Evolutionary conservation across 2,329 filamentous ascomycete genomes (phyloP), one percentile per base, ranked within the genome.

Genomic region (Ustilaginoidea virens): DNA sequence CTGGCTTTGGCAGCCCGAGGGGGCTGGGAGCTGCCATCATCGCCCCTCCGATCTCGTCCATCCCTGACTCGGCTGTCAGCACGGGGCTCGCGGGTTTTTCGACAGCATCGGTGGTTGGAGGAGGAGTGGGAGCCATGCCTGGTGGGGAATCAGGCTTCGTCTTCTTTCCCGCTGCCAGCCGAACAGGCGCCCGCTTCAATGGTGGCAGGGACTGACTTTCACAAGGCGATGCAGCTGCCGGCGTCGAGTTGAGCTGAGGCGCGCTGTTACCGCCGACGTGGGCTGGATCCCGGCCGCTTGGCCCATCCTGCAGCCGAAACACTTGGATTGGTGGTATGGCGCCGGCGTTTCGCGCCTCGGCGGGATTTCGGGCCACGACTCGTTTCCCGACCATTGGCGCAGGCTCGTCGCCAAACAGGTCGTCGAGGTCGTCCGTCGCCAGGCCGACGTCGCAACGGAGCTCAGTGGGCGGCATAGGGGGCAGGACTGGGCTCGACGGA

Each of bases 401-500:
- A 2, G 59, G 53, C 10, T 71, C 64, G 15, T 80, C 71, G 21
- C 76, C 76, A 34, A 82, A 69, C 5, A 74, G 60, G 16, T 78
- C 73, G n/a, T 78, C 68, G 11, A 78, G 49, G 5, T 73, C 69
- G n/a, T 78, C 79, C 46, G 80, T 90, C 68, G 86, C 80, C 44
- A 92, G 92, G 2, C 80, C 81, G 10, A 81, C 86, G 46, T 92
- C 82, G 6, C 63, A 62, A 37, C 75, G 62, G 5, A 66, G 64
- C 29, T 74, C 72, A 16, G 74, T 49, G 14, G 64, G 56, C 0
- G 60, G 66, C 60, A 76, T 74, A 0, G 70, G 68, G 6, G 72
- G 72, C 28, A 85, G 62, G 24, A 73, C 66, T 2, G 87, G 90
- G 46, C 87, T 96, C 2, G 86, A 93, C 16, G 76, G 71, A 17